Evolutionary conservation across 2,329 filamentous ascomycete genomes (phyloP), one percentile per base, ranked within the genome.

Genomic region (Claviceps lovelessii): DNA sequence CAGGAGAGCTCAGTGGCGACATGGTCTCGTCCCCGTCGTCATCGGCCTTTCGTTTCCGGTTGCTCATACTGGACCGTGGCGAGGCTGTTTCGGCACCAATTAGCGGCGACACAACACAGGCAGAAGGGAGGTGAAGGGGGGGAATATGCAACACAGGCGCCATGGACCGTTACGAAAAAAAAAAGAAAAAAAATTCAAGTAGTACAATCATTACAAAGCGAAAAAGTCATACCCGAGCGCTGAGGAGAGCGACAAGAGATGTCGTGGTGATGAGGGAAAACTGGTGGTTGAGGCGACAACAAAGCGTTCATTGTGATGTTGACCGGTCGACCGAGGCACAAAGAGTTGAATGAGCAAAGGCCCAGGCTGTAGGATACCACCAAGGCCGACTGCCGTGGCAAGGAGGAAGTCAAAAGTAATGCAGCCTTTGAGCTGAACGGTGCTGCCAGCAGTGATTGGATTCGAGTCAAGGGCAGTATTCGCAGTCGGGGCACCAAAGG

Each of bases 21-120:
- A 91, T 84, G 57, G 86, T 89, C 88, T 97, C 96, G 65, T 90
- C 88, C 41, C 69, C 69, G 67, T 90, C 86, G 52, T 85, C 82
- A 55, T 85, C 82, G 64, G 88, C 90, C 77, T 97, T 97, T 71
- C 93, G 85, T 77, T 97, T 97, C 61, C 79, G 75, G 62, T 70
- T 73, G 19, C 69, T 61, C 76, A 82, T 81, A 66, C 68, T 76
- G 57, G 78, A 66, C 61, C 78, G 75, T 9, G 79, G 75, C 59
- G 68, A 66, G 50, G 67, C 69, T 70, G 51, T 56, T 33, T 49
- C 23, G 15, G 33, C 39, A 54, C n/a, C 6, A 37, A 7, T 46
- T 44, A 54, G 46, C 37, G 19, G 33, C 19, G 17, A 55, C 31
- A 41, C 7, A n/a, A 19, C 9, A 39, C 35, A 31, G 17, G 29